Percentiles rank a stretch among this genome's conserved stretches.
These are phyloP conservation scores for Luzula sylvatica DNA, from an alignment of 176 grass and related monocot species.

Conservation along the genomic window DNA sequence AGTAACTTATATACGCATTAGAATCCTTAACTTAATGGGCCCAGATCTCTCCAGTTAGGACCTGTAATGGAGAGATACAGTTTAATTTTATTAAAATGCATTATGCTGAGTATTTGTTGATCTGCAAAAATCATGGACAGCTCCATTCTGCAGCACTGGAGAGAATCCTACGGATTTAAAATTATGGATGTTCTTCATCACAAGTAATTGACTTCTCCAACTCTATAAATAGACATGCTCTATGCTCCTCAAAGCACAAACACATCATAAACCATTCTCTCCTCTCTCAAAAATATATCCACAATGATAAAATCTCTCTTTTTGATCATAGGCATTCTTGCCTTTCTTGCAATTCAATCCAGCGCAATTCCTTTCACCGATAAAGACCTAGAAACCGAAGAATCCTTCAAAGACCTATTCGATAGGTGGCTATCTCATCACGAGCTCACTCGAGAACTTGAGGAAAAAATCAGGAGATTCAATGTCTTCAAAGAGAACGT, in stretches of 20 bases:
- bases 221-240: not conserved
- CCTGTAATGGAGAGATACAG: too few species aligned
- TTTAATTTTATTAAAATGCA: too few species aligned
- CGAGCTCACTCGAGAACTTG: not conserved
- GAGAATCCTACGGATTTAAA: too few species aligned
- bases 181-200: not conserved
- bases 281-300: not conserved
- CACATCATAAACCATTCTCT: conserved; percentile 1
- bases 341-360: not conserved
- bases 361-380: conserved; percentile 29
- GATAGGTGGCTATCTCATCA: conserved; percentile 17
- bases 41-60: too few species aligned
- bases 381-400: conserved; percentile 28
- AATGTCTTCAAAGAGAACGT: conserved; percentile 31
- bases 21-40: too few species aligned
- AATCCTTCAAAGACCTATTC: conserved; percentile 22
- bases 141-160: too few species aligned
- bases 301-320: conserved; percentile 6
- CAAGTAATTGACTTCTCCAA: conserved; percentile 7
- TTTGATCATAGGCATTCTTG: not conserved
- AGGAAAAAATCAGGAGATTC: conserved; percentile 12
- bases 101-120: too few species aligned
- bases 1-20: too few species aligned
- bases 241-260: conserved; percentile 1
- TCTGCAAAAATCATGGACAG: too few species aligned